These are phyloP conservation scores for Colletotrichum orbiculare DNA, from an alignment of 2,329 filamentous ascomycete species.

Conservation along the genomic window DNA sequence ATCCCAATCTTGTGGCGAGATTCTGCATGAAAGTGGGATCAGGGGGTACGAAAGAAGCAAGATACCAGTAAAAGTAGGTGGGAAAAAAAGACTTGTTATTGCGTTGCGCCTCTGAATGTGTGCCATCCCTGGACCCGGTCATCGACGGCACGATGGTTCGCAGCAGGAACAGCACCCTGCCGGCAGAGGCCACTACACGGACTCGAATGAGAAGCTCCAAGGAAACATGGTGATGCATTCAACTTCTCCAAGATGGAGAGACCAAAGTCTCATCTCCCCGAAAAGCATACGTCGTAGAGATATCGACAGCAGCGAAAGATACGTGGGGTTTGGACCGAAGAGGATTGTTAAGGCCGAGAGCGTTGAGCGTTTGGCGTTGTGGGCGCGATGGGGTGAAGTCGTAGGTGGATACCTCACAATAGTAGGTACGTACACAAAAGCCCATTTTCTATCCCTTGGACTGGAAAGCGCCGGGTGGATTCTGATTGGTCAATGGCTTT, in stretches of 20 bases:
- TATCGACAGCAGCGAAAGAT: background rate
- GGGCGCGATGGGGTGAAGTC: slow-evolving; percentile 20
- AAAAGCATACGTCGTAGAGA: too few species aligned
- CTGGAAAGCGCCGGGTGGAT: background rate
- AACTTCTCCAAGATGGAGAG: too few species aligned
- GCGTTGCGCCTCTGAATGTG: background rate
- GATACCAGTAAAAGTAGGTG: slow-evolving; percentile 16
- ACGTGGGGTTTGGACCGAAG: too few species aligned
- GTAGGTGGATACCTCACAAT: slow-evolving; percentile 5
- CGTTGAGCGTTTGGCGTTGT: slow-evolving; percentile 2
- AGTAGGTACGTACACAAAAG: background rate
- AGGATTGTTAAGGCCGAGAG: background rate
- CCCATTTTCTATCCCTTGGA: slow-evolving; percentile 14
- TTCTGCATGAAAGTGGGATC: slow-evolving; percentile 9
- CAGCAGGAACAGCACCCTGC: too few species aligned
- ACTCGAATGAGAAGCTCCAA: too few species aligned
- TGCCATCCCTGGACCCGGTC: too few species aligned
- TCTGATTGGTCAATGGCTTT: slow-evolving; percentile 1
- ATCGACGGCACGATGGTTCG: too few species aligned
- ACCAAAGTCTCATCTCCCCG: too few species aligned
- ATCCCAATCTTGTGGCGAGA: slow-evolving; percentile 3
- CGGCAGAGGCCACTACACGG: too few species aligned
- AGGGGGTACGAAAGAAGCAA: slow-evolving; percentile 26
- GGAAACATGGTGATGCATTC: too few species aligned
- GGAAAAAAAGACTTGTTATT: slow-evolving; percentile 13